These are phyloP conservation scores for Coccomyxa subellipsoidea DNA, from an alignment of 163 green algal genomes.

Conservation along the genomic window DNA sequence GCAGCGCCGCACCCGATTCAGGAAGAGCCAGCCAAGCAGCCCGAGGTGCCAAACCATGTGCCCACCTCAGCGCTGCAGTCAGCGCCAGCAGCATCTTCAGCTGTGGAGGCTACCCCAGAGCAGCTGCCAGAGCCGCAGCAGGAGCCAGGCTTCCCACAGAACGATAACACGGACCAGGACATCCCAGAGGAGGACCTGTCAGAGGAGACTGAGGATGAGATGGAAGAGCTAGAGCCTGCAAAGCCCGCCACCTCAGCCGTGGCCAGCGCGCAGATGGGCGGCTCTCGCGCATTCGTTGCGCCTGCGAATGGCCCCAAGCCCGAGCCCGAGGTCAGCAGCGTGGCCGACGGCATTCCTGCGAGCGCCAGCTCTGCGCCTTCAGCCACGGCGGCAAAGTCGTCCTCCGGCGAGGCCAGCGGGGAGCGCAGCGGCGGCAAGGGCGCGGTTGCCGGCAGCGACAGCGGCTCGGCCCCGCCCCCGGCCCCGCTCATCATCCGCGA, in stretches of 20 bases:
- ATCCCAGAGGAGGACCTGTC: not conserved
- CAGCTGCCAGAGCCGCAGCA: not conserved
- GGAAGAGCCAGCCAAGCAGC: too few relatives aligned
- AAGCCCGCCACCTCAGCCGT: not conserved
- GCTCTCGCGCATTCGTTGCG: not conserved
- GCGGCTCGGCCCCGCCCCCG: not conserved
- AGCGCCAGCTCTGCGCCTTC: not conserved
- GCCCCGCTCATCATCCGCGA: constrained; percentile 2
- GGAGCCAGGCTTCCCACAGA: not conserved
- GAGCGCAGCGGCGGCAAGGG: not conserved
- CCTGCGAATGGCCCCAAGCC: not conserved
- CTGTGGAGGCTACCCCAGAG: not conserved
- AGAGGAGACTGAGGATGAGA: not conserved
- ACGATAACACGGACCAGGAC: not conserved
- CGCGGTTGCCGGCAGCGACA: not conserved
- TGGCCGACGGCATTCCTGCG: not conserved
- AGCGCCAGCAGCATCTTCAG: too few relatives aligned
- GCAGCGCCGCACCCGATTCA: too few relatives aligned
- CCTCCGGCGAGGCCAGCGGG: not conserved
- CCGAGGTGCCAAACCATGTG: too few relatives aligned
- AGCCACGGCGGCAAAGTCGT: not conserved
- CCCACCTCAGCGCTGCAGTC: too few relatives aligned
- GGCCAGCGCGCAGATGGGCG: not conserved
- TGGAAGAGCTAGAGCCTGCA: not conserved
- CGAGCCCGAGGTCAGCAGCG: not conserved